These are phyloP conservation scores for Raffaelea arxii DNA, from an alignment of 2,329 filamentous ascomycete genomes.

Conservation along the genomic window DNA sequence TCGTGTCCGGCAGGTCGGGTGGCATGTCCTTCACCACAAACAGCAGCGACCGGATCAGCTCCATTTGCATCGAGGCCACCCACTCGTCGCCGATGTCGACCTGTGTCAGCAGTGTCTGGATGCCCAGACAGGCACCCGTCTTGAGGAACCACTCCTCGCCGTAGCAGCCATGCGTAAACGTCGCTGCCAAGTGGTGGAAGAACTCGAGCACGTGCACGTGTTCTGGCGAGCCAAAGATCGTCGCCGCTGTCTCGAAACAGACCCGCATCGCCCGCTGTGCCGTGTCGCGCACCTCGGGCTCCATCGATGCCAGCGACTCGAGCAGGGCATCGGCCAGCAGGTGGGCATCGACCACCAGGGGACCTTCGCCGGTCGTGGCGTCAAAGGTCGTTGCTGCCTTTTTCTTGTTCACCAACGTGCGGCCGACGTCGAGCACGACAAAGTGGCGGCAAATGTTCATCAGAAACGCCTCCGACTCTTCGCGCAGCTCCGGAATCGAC, in stretches of 20 bases:
- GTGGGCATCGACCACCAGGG: constrained; percentile 75
- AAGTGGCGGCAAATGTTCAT: constrained; percentile 82
- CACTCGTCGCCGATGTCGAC: constrained; percentile 76
- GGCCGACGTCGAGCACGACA: constrained; percentile 78
- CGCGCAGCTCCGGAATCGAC: constrained; percentile 70
- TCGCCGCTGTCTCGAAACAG: constrained; percentile 65
- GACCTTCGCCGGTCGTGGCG: constrained; percentile 76
- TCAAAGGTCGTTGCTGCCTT: constrained; percentile 73
- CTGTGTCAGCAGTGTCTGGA: constrained; percentile 77
- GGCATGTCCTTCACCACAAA: constrained; percentile 99
- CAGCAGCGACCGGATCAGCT: constrained; percentile 84
- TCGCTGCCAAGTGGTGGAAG: constrained; percentile 72
- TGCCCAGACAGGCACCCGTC: constrained; percentile 81
- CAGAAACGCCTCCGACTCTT: constrained; percentile 66
- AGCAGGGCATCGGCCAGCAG: constrained; percentile 83
- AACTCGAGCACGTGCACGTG: constrained; percentile 70
- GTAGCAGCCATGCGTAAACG: constrained; percentile 90
- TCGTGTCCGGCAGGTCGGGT: constrained; percentile 82
- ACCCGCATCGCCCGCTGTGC: constrained; percentile 70
- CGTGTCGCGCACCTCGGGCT: constrained; percentile 67
- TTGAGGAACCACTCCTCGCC: constrained; percentile 99
- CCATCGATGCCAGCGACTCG: constrained; percentile 81
- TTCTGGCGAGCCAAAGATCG: constrained; percentile 67
- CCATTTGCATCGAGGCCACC: constrained; percentile 72
- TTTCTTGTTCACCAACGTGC: constrained; percentile 71